Percentiles rank a stretch among this genome's conserved stretches.
phyloP scores from a whole-genome alignment of 2,329 filamentous ascomycete genomes.

The Botrytis sinoallii region DNA sequence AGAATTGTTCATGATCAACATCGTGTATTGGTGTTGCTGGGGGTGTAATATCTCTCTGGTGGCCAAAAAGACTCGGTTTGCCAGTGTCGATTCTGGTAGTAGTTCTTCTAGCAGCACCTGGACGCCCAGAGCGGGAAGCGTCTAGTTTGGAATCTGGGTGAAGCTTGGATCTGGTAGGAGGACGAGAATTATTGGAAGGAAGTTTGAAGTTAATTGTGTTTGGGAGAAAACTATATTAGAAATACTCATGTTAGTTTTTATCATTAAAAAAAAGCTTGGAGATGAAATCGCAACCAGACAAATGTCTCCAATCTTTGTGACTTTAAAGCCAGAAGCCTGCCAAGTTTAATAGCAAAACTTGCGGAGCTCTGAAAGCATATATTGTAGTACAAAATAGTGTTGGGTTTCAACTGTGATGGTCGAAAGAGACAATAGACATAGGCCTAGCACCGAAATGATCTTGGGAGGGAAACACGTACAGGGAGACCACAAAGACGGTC shows the following conservation, averaged over 20 bases:
- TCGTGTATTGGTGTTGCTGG: conserved; percentile 39
- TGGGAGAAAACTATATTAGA: conserved; percentile 69
- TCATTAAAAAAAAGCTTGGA: conserved; percentile 1
- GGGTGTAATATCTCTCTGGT: conserved; percentile 35
- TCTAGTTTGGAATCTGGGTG: neutral
- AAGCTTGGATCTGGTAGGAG: conserved; percentile 26
- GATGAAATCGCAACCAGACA: neutral
- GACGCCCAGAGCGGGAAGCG: conserved; percentile 23
- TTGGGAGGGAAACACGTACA: conserved; percentile 43
- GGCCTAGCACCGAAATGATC: neutral
- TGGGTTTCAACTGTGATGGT: neutral
- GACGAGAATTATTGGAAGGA: conserved; percentile 47
- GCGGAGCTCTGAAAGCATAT: neutral
- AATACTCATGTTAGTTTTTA: neutral
- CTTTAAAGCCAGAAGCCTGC: no score
- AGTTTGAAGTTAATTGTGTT: conserved; percentile 88
- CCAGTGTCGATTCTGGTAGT: conserved; percentile 54
- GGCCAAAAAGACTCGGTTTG: conserved; percentile 41
- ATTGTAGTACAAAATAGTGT: neutral
- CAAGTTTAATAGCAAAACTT: neutral
- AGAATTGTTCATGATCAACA: conserved; percentile 46
- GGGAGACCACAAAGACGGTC: conserved; percentile 58
- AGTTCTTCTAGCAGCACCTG: conserved; percentile 36
- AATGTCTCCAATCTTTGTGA: neutral
- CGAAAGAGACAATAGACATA: neutral